phyloP scores from a whole-genome alignment of 805 yeast species.

The Ogataea pignaliae region DNA sequence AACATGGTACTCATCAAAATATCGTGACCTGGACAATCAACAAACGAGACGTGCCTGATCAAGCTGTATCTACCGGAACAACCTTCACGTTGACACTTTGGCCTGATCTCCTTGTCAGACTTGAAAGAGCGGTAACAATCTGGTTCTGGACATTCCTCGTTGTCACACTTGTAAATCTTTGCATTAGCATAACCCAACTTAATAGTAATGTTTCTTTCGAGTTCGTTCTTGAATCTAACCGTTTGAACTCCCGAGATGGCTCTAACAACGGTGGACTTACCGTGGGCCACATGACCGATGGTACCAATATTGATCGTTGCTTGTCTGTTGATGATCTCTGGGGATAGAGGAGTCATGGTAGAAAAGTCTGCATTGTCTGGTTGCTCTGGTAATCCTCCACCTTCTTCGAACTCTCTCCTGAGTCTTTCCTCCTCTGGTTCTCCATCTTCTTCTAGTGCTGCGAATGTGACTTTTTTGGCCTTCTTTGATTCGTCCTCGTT shows the following conservation, averaged over 20 bases:
- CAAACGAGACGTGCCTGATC: constrained; percentile 95
- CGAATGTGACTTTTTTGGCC: constrained; percentile 81
- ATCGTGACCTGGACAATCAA: constrained; percentile 99
- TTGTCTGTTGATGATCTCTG: constrained; percentile 96
- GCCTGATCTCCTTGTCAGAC: constrained; percentile 90
- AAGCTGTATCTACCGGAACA: constrained; percentile 86
- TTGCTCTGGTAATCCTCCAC: constrained; percentile 98
- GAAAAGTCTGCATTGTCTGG: constrained; percentile 85
- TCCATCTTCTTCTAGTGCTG: constrained; percentile 62
- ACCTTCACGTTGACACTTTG: constrained; percentile 85
- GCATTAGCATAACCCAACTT: constrained; percentile 99
- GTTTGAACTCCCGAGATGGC: constrained; percentile 99
- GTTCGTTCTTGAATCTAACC: constrained; percentile 97
- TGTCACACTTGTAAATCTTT: constrained; percentile 90
- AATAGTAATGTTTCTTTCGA: constrained; percentile 98
- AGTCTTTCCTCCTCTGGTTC: constrained; percentile 69
- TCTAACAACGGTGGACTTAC: constrained; percentile 96
- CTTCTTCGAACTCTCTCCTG: constrained; percentile 87
- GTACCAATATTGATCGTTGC: constrained; percentile 99
- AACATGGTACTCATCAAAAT: constrained; percentile 99
- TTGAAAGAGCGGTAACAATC: constrained; percentile 93
- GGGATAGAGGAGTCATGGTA: constrained; percentile 78
- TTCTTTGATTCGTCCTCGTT: constrained; percentile 35
- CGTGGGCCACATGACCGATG: constrained; percentile 98
- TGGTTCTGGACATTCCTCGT: constrained; percentile 84